phyloP scores from a whole-genome alignment of 2,329 filamentous ascomycete genomes.

The Nothopassalora personata region DNA sequence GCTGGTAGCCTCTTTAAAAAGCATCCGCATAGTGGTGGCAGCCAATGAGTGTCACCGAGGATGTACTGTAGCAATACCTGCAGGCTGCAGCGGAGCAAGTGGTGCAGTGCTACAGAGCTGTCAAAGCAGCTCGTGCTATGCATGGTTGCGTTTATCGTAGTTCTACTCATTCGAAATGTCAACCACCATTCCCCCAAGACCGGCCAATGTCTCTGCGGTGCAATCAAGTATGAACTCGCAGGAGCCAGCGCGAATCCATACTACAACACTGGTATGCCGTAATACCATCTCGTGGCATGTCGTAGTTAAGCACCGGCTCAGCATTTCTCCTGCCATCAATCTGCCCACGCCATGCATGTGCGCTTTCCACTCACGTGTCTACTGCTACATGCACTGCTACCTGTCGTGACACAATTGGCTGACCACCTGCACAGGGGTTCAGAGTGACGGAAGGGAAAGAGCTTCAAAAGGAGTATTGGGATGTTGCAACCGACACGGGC shows the following conservation, averaged over 20 bases:
- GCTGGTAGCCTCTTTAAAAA: background rate
- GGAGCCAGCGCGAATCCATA: slow-evolving; percentile 38
- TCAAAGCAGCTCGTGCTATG: background rate
- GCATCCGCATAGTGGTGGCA: background rate
- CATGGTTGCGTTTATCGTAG: background rate
- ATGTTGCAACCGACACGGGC: slow-evolving; percentile 41
- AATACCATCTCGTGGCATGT: background rate
- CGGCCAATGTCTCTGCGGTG: slow-evolving; percentile 40
- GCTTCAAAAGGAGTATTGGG: slow-evolving; percentile 39
- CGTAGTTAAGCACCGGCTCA: slow-evolving; percentile 8
- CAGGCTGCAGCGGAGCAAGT: background rate
- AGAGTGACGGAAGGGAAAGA: slow-evolving; percentile 39
- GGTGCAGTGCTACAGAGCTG: background rate
- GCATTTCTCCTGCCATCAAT: slow-evolving; percentile 19
- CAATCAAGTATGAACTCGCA: slow-evolving; percentile 41
- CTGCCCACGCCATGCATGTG: slow-evolving; percentile 31
- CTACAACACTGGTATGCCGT: slow-evolving; percentile 29
- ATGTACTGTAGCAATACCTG: background rate
- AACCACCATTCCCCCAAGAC: slow-evolving; percentile 9
- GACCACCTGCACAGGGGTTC: slow-evolving; percentile 33
- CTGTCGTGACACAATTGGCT: background rate
- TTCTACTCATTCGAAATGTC: no score
- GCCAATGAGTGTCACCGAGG: background rate
- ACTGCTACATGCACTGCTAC: slow-evolving; percentile 26
- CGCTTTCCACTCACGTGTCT: slow-evolving; percentile 13